Base-by-base conservation (phyloP, 192 early-diverging fungal species). In the Mortierella antarctica region DNA sequence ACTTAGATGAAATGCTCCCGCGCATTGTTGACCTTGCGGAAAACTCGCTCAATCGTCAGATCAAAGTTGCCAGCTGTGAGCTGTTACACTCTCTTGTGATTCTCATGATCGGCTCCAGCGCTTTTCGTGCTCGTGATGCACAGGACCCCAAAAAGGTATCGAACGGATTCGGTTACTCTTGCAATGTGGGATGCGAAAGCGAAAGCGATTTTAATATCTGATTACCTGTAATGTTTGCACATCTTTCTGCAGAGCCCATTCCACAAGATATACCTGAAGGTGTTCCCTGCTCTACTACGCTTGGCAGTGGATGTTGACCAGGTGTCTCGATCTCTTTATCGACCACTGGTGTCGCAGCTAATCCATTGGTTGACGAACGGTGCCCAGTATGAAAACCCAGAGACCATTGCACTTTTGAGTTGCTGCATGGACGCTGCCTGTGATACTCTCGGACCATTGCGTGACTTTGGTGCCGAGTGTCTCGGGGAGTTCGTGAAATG, bases 361-460 rank as follows among this genome's bases (percentile, higher is more conserved):
- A 93, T 95, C 12, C 94, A 95, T 58, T 95, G 94, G 94, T 75
- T 94, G 50, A 94, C 94, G 6, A 92, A 91, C 52, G 92, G 90
- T 73, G 83, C 89, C 2, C 87, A 89, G 66, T 91, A 89, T 62
- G 93, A 95, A 65, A 93, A 92, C 51, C 89, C 92, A 45, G 94
- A 95, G 70, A 94, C 93, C 1, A 89, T 95, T 62, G 84, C 85
- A 0, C 70, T 95, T 13, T 58, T 95, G 48, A 87, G 91, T 23
- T 69, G 85, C 14, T 95, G 93, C 65, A 70, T 95, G 52, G 92
- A 93, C 54, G 91, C 90, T 47, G 83, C 76, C 21, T 86, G 87
- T 55, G 82, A 83, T 69, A 78, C 80, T 7, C 67, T 84, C 54
- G 84, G 87, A 10, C 76, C 84, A 3, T 72, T 93, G 3, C 81